A percentile compares a stretch with the other conserved stretches of the same genome.
phyloP scores from a whole-genome alignment of 257 asterid genomes.

The Sherardia arvensis region DNA sequence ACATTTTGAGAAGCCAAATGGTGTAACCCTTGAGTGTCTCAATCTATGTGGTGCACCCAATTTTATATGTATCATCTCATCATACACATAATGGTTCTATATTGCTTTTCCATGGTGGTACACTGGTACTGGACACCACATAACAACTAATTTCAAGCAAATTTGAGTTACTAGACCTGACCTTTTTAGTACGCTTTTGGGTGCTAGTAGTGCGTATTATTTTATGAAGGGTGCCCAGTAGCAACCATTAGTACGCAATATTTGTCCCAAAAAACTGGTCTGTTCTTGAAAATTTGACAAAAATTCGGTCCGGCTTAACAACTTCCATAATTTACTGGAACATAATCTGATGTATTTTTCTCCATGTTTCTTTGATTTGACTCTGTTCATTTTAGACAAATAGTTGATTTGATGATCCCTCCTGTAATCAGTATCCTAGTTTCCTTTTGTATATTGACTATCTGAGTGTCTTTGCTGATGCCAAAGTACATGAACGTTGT shows the following conservation, averaged over 20 bases:
- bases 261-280: neutral
- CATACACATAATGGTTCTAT: neutral
- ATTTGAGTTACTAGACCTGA: neutral
- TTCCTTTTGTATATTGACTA: neutral
- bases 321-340: neutral
- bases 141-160: neutral
- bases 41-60: neutral
- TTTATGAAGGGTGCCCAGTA: neutral
- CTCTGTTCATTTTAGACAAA: neutral
- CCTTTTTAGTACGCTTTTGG: neutral
- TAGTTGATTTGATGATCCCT: neutral
- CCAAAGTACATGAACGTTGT: neutral
- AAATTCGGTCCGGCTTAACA: neutral
- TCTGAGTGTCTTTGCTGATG: neutral
- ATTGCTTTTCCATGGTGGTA: neutral
- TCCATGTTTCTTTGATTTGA: slow-evolving; percentile 1
- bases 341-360: neutral
- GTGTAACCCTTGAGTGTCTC: neutral
- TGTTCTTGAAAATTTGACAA: neutral
- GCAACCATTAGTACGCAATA: neutral
- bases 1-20: neutral
- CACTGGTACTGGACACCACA: neutral
- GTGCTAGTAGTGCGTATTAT: neutral
- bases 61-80: neutral
- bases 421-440: no score